Conservation (phyloP, 2,329 filamentous ascomycete genomes). For the Dactylellina drechsleri region DNA sequence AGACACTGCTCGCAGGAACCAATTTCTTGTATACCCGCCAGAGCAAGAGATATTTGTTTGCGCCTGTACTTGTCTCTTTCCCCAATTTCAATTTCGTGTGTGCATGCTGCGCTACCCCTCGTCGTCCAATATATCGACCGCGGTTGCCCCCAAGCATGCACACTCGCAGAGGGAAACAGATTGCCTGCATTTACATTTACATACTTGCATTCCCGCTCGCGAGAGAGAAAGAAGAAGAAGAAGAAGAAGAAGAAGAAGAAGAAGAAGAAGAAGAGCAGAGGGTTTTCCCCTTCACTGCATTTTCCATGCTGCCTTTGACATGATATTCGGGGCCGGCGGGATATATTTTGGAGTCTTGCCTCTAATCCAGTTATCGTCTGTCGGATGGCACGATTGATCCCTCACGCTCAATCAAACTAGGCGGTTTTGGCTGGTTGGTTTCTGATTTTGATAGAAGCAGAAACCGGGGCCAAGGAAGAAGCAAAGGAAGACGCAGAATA, state of each 20-base stretch:
- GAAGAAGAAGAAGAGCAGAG: background rate
- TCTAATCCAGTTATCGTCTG: too few species aligned
- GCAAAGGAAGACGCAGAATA: background rate
- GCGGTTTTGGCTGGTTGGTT: background rate
- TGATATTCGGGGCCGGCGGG: too few species aligned
- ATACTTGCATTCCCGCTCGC: constrained; percentile 21
- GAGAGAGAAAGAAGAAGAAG: background rate
- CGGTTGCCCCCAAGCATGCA: constrained; percentile 1
- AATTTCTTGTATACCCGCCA: background rate
- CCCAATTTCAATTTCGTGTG: background rate
- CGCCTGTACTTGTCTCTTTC: background rate
- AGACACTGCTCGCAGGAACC: constrained; percentile 1
- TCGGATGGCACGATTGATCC: too few species aligned
- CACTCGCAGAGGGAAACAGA: background rate
- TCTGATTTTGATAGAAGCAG: background rate
- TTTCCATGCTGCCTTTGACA: too few species aligned
- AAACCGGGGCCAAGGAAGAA: background rate
- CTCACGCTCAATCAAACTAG: background rate
- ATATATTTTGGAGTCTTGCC: too few species aligned
- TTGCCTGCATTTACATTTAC: background rate
- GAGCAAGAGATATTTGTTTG: constrained; percentile 1
- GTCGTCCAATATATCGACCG: constrained; percentile 29
- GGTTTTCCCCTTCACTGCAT: too few species aligned
- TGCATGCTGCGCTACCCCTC: constrained; percentile 18
- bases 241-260: too few species aligned